Evolutionary conservation across 202 grass and related monocot species (phyloP).

Genomic region (Setaria italica): DNA sequence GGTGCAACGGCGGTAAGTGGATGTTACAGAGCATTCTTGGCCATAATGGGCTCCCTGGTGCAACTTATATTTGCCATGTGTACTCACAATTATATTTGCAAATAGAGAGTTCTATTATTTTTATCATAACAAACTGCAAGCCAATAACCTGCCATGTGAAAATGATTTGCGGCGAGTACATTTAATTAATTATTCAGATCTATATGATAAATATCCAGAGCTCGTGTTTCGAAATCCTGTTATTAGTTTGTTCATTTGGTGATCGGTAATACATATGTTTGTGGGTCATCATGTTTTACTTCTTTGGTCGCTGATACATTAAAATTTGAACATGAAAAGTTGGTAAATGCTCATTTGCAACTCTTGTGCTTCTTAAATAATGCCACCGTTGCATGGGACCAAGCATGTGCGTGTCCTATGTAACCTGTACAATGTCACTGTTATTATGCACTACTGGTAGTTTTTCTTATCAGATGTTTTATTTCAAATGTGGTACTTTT

Average conservation of each 20-base stretch:
- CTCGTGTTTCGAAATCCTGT: neutral
- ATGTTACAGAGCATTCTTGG: slow-evolving; percentile 22
- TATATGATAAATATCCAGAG: neutral
- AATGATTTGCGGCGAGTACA: neutral
- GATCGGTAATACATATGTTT: neutral
- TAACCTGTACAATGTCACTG: neutral
- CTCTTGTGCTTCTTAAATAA: slow-evolving; percentile 2
- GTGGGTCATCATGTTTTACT: neutral
- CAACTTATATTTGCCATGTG: slow-evolving; percentile 20
- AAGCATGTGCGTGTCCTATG: neutral
- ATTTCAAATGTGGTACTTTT: neutral
- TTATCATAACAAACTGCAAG: slow-evolving; percentile 26
- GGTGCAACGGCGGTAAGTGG: slow-evolving; percentile 90
- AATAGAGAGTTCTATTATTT: slow-evolving; percentile 13
- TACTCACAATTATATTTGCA: neutral
- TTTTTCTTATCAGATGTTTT: slow-evolving; percentile 20
- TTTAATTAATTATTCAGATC: neutral
- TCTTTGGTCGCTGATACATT: neutral
- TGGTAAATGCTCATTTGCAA: neutral
- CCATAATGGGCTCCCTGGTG: neutral
- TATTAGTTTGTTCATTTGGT: neutral
- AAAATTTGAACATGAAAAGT: neutral
- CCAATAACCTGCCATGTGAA: slow-evolving; percentile 13
- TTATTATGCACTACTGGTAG: neutral
- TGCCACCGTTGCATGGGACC: neutral